Conservation (phyloP, 257 asterid species). For the Capsicum chinense region DNA sequence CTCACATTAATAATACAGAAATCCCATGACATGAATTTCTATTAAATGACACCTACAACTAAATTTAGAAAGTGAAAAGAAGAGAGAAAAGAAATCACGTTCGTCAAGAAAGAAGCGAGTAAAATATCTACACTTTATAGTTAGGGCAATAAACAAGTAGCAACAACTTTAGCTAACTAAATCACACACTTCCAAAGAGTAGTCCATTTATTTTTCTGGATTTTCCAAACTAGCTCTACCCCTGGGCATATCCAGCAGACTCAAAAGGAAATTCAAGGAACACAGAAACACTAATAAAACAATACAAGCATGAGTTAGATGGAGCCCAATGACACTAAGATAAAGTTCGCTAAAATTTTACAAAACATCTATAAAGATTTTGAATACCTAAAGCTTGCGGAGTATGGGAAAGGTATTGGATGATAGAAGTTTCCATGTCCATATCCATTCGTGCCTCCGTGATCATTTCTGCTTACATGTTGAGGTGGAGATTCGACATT, state of each 20-base stretch:
- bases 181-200: conserved; percentile 2
- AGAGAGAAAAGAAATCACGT: conserved; percentile 17
- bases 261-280: neutral
- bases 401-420: conserved; percentile 54
- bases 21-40: neutral
- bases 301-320: neutral
- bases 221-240: neutral
- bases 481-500: conserved; percentile 61
- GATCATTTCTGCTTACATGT: conserved; percentile 33
- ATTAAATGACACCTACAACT: neutral
- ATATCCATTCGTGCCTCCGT: conserved; percentile 36
- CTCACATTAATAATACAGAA: neutral
- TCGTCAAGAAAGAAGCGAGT: neutral
- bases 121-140: neutral
- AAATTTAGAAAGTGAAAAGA: conserved; percentile 24
- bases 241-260: neutral
- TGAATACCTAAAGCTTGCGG: conserved; percentile 50
- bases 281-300: neutral
- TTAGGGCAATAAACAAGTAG: conserved; percentile 13
- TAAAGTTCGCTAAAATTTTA: neutral
- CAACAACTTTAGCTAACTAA: neutral
- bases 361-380: conserved; percentile 17
- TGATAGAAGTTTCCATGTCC: conserved; percentile 48
- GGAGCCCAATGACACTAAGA: conserved; percentile 1
- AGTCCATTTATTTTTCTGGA: conserved; percentile 7